Evolutionary conservation across 2,329 filamentous ascomycete species (phyloP), one percentile per base, ranked within the genome.

Genomic region (Clonostachys rosea): DNA sequence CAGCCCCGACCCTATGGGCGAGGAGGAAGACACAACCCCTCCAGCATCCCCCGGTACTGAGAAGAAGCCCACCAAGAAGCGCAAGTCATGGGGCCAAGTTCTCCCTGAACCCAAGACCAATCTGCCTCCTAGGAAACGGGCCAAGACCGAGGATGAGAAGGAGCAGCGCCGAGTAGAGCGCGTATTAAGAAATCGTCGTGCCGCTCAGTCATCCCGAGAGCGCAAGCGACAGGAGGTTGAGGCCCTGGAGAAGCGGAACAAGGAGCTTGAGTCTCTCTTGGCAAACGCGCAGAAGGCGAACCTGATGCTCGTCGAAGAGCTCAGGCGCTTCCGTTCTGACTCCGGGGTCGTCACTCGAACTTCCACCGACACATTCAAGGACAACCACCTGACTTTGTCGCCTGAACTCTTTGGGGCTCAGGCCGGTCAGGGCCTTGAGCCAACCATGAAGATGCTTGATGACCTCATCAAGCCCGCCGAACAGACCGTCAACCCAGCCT

Each of bases 121-220:
- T 62, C 83, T 97, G 8, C 92, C 92, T 51, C 92, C 92, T 37
- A 86, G 91, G 56, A 99, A 99, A 82, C 90, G 94, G 52, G 94
- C 94, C 58, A 99, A 97, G 80, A 99, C 94, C 4, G 92, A 95
- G 60, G 94, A 96, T 61, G 94, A 99, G 70, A 99, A 99, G 73
- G 94, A 97, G 71, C 94, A 99, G 69, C 87, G 94, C 41, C 88
- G 94, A 52, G 95, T 97, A 47, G 94, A 99, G 75, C 89, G 94
- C 52, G 94, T 99, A 54, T 89, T 97, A 58, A 87, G 94, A 41
- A 99, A 99, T 65, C 89, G 94, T 55, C 89, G 91, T 50, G 94
- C 94, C 42, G 94, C 94, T 39, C 94, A 97, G 76, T 96, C 95
- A 49, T 99, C 94, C 5, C 81, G 94, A 44, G 94, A 99, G 69